A percentile compares a stretch with the other conserved stretches of the same genome.
Conservation (phyloP, 2,329 filamentous ascomycete species). For the Aspergillus chevalieri region DNA sequence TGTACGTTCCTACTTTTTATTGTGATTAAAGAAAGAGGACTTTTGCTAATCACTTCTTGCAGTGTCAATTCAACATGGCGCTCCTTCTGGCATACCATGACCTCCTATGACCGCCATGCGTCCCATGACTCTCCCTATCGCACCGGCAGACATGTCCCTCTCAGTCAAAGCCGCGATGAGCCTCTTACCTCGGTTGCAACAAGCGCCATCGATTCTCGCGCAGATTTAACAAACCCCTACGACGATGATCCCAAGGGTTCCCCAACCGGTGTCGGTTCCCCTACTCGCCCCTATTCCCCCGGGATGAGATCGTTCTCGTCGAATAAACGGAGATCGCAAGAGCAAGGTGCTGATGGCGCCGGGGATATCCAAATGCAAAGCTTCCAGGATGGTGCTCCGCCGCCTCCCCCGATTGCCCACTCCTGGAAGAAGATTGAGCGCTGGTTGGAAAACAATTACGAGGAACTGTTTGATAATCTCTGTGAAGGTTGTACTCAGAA, state of each 20-base stretch:
- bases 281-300: conserved; percentile 74
- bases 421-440: conserved; percentile 92
- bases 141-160: conserved; percentile 80
- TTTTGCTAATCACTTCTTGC: conserved; percentile 2
- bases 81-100: conserved; percentile 93
- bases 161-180: conserved; percentile 73
- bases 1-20: conserved; percentile 10
- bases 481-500: conserved; percentile 88
- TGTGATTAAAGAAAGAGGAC: neutral
- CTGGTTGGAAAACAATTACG: conserved; percentile 93
- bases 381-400: conserved; percentile 85
- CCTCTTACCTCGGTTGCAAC: conserved; percentile 84
- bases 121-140: conserved; percentile 89
- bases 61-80: conserved; percentile 69
- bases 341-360: conserved; percentile 60
- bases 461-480: conserved; percentile 87
- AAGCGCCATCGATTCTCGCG: conserved; percentile 75
- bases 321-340: conserved; percentile 53
- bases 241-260: conserved; percentile 62
- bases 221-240: conserved; percentile 74
- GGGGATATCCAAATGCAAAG: conserved; percentile 95
- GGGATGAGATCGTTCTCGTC: conserved; percentile 76
- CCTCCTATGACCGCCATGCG: conserved; percentile 75
- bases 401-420: conserved; percentile 77
- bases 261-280: conserved; percentile 50